Base-by-base conservation (phyloP, 176 grass and related monocot species). In the Phoenix dactylifera region DNA sequence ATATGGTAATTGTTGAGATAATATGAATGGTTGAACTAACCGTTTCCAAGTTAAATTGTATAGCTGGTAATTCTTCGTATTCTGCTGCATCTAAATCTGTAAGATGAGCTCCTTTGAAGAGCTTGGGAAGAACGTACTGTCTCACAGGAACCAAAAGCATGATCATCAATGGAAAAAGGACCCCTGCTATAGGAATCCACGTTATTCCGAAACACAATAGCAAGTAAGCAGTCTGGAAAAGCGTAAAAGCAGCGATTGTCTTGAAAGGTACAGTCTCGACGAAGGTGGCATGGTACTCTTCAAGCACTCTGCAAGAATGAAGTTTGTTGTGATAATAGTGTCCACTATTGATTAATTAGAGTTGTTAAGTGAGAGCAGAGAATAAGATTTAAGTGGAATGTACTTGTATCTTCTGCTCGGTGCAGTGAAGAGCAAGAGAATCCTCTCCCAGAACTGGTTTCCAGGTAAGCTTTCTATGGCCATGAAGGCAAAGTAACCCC, bases 401-500 rank as follows among this genome's bases (percentile, higher is more conserved):
- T 75, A 98, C 94, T 99, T 99, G 74, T 89, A 99, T 88, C 94
- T 84, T 69, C 88, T 87, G 56, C 84, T 80, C 7, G 94, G 94
- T 68, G 94, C 88, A 72, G 94, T 99, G 79, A 99, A 89, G 32
- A 93, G 76, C 48, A 99, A 79, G 44, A 99, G 76, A 44, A 99
- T 93, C 63, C 94, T 72, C 53, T 99, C 94, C 94, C 94, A 99
- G 60, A 99, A 99, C 60, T 99, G 94, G 49, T 99, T 99, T 26
- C 94, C 94, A 2, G 94, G 94, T 54, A 99, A 77, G 58, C 87
- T 93, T 71, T 99, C 94, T n/a, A 99, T 86, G 49, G 94, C 94
- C 94, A 99, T 99, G 82, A 99, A 99, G 20, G 94, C 94, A 24
- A 99, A 99, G 60, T 99, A 99, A 29, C 94, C 94, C 94, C 94